Evolutionary conservation across 306 rosid genomes (phyloP).

Genomic region (Cicer bijugum): DNA sequence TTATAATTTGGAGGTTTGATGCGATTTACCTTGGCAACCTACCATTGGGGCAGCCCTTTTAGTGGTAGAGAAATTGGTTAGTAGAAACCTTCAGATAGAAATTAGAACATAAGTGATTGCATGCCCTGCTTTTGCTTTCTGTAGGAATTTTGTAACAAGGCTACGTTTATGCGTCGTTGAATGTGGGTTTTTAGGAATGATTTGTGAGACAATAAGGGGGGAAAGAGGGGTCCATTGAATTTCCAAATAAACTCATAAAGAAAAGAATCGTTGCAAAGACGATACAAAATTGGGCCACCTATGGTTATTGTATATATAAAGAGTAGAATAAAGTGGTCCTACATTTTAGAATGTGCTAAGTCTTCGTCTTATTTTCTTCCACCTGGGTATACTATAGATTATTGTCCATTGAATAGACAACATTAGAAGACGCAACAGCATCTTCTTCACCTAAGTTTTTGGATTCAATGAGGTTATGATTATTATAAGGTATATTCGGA

Average conservation of each 20-base stretch:
- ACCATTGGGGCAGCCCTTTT: no score
- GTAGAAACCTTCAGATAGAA: not conserved
- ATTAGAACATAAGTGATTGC: slow-evolving; percentile 18
- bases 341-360: slow-evolving; percentile 39
- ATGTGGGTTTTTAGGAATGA: slow-evolving; percentile 72
- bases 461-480: slow-evolving; percentile 65
- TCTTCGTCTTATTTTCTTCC: slow-evolving; percentile 33
- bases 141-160: slow-evolving; percentile 52
- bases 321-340: slow-evolving; percentile 53
- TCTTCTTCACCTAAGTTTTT: slow-evolving; percentile 52
- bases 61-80: not conserved
- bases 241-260: slow-evolving; percentile 59
- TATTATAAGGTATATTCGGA: slow-evolving; percentile 49
- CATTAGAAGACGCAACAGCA: slow-evolving; percentile 49
- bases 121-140: slow-evolving; percentile 53
- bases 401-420: slow-evolving; percentile 39
- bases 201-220: slow-evolving; percentile 58
- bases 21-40: no score
- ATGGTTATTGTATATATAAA: slow-evolving; percentile 59
- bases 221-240: slow-evolving; percentile 49
- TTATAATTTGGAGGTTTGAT: no score
- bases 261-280: slow-evolving; percentile 51
- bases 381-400: slow-evolving; percentile 43
- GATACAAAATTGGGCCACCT: slow-evolving; percentile 55
- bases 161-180: slow-evolving; percentile 49